phyloP scores from a whole-genome alignment of 1,284 basidiomycete species.

The Laetiporus sulphureus region DNA sequence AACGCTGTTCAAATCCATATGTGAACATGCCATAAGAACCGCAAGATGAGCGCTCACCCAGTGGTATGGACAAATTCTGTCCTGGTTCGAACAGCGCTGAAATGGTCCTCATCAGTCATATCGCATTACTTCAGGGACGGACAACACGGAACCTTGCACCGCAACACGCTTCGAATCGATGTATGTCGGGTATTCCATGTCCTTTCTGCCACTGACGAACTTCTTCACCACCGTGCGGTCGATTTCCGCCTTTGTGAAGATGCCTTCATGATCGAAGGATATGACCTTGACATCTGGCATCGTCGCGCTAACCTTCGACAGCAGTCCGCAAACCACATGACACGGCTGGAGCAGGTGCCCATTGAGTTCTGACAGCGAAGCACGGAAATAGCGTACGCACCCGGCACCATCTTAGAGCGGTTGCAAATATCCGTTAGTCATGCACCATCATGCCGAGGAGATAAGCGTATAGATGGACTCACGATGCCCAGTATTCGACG shows the following conservation, averaged over 20 bases:
- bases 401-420: conserved; percentile 18
- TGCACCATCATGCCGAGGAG: background rate
- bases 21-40: background rate
- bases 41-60: conserved; percentile 18
- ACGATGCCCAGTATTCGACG: conserved; percentile 30
- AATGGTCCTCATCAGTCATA: too few species aligned
- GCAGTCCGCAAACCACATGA: conserved; percentile 23
- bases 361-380: conserved; percentile 15
- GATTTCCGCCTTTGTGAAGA: conserved; percentile 24
- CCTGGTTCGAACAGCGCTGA: conserved; percentile 26
- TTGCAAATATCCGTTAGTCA: conserved; percentile 1
- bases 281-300: conserved; percentile 23
- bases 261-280: conserved; percentile 28
- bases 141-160: conserved; percentile 25
- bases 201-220: conserved; percentile 20
- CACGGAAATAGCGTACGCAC: conserved; percentile 17
- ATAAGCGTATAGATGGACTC: conserved; percentile 11
- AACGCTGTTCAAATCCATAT: conserved; percentile 17
- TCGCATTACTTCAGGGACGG: conserved; percentile 24
- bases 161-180: conserved; percentile 25
- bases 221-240: conserved; percentile 20
- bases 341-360: conserved; percentile 22
- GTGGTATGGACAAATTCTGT: conserved; percentile 25
- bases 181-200: conserved; percentile 27
- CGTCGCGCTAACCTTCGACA: conserved; percentile 21